These are phyloP conservation scores for Aspergillus terreus DNA, from an alignment of 2,329 filamentous ascomycete species.

Conservation along the genomic window DNA sequence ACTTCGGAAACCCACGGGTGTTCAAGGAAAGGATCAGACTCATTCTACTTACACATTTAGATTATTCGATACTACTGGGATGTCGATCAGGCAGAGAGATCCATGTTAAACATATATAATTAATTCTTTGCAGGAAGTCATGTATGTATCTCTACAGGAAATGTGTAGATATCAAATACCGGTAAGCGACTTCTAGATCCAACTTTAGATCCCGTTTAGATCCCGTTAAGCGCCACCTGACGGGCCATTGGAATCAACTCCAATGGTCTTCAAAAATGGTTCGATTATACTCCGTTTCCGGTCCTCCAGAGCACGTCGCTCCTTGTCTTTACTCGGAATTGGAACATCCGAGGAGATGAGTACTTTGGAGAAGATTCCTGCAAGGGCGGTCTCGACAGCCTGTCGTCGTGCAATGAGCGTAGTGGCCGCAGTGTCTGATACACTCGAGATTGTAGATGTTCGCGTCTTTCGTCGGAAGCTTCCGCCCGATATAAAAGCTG, in stretches of 20 bases:
- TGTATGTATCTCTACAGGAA: background rate
- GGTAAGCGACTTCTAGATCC: background rate
- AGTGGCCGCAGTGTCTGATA: conserved; percentile 33
- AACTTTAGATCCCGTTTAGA: background rate
- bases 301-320: conserved; percentile 59
- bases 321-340: conserved; percentile 50
- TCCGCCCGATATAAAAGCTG: conserved; percentile 26
- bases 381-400: conserved; percentile 59
- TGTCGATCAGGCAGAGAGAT: background rate
- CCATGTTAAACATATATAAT: background rate
- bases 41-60: background rate
- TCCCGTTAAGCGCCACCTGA: conserved; percentile 23
- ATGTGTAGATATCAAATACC: background rate
- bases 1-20: no score
- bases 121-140: no score
- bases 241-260: conserved; percentile 31
- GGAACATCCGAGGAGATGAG: conserved; percentile 54
- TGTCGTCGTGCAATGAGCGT: conserved; percentile 54
- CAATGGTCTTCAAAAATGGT: conserved; percentile 57
- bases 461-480: conserved; percentile 28
- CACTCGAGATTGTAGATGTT: conserved; percentile 22
- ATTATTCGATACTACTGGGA: no score
- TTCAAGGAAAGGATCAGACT: background rate
- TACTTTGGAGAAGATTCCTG: conserved; percentile 61
- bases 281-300: conserved; percentile 65